Conservation (phyloP, 2,329 filamentous ascomycete species). For the Xenosphaeropsis pyriputrescens region DNA sequence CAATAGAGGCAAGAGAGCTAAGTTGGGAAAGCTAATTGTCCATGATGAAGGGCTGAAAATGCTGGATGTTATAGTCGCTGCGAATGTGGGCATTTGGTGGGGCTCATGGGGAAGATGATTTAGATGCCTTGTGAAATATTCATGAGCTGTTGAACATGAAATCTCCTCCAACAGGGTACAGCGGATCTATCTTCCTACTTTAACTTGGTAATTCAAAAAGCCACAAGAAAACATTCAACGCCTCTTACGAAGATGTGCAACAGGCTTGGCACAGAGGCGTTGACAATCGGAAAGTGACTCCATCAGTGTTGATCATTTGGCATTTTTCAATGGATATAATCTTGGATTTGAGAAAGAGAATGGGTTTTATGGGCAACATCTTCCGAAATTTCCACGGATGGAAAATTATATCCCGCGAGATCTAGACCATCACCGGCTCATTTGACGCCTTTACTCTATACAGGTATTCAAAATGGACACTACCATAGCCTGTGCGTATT, state of each 20-base stretch:
- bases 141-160: background rate
- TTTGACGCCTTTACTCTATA: too few relatives aligned
- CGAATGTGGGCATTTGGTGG: slow-evolving; percentile 93
- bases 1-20: slow-evolving; percentile 71
- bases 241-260: too few relatives aligned
- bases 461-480: too few relatives aligned
- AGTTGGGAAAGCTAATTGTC: slow-evolving; percentile 85
- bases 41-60: slow-evolving; percentile 87
- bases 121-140: background rate
- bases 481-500: too few relatives aligned
- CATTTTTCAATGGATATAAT: too few relatives aligned
- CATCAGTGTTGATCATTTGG: background rate
- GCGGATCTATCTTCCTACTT: background rate
- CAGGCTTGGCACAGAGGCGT: too few relatives aligned
- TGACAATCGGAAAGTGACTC: background rate
- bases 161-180: background rate
- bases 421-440: too few relatives aligned
- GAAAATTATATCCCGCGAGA: too few relatives aligned
- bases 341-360: too few relatives aligned
- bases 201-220: background rate
- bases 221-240: too few relatives aligned
- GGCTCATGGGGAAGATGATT: slow-evolving; percentile 52
- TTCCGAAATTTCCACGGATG: too few relatives aligned
- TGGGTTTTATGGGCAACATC: too few relatives aligned
- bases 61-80: slow-evolving; percentile 82